Base-by-base conservation (phyloP, 2,329 filamentous ascomycete species). In the Elsinoe ampelina region DNA sequence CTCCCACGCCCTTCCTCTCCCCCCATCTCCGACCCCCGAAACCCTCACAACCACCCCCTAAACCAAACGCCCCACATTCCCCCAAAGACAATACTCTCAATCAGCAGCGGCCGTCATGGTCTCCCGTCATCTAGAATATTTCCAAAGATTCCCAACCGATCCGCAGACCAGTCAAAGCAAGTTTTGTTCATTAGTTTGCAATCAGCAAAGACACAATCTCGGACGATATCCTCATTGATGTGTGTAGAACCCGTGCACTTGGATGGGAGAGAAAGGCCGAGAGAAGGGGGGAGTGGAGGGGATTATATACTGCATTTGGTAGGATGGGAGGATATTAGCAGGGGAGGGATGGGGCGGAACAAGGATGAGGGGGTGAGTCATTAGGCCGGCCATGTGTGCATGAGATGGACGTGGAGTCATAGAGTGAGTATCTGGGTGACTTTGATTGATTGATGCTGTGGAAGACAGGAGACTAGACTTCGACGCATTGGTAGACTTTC, bases 71-170 rank as follows among this genome's bases (percentile, higher is more conserved):
- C 26, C 26, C 26, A 30, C 22, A 2, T 22, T 22, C 22, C 22
- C 22, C 2, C 22, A 30, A 30, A 30, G 26, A 7, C 7, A 30
- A 7, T 30, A 2, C 26, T 8, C 26, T 30, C 22, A 8, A 30
- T 30, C 26, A 30, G 26, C 26, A 30, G 26, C 26, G 8, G 7
- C 26, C 5, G 8, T 30, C 26, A 30, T 8, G 26, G 8, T 30
- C 7, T 8, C 5, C 8, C 4, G 4, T 30, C 26, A 30, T 30
- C 5, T 5, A 22, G 22, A 22, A 30, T 30, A 30, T 45, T 45
- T 45, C 41, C 41, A 45, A 45, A 45, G 20, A 45, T 45, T 45
- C 41, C 41, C 41, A 13, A 22, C 41, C 41, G 41, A 45, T 45
- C 19, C 41, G 41, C 19, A 26, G 41, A 45, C 41, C 41, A 45